Evolutionary conservation across 768 basidiomycete species (phyloP).

Genomic region (Boletales sp.): DNA sequence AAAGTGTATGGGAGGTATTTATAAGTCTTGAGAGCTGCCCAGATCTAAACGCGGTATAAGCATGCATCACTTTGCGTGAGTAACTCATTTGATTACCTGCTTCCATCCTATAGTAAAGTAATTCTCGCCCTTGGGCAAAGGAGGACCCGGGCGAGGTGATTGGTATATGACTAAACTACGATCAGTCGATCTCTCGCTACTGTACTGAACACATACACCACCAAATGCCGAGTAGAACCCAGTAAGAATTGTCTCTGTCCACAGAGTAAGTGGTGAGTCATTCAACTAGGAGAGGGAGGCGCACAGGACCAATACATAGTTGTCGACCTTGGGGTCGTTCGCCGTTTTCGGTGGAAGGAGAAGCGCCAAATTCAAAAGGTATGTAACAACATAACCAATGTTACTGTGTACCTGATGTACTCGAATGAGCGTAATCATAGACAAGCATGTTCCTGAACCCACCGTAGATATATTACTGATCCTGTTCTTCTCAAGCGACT

Average conservation of each 20-base stretch:
- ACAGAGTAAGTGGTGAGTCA: background rate
- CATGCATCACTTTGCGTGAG: too few relatives aligned
- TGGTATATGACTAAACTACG: slow-evolving; percentile 66
- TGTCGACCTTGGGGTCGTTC: slow-evolving; percentile 61
- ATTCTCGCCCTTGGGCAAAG: slow-evolving; percentile 69
- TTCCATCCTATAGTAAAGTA: slow-evolving; percentile 87
- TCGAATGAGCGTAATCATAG: background rate
- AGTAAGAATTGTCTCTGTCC: slow-evolving; percentile 62
- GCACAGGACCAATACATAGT: slow-evolving; percentile 70
- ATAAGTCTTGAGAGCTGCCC: slow-evolving; percentile 71
- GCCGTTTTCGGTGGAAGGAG: slow-evolving; percentile 49
- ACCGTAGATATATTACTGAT: slow-evolving; percentile 86
- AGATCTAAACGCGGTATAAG: slow-evolving; percentile 49
- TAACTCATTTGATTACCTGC: slow-evolving; percentile 43
- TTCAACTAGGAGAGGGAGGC: slow-evolving; percentile 16
- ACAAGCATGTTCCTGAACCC: slow-evolving; percentile 7
- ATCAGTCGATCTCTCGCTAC: background rate
- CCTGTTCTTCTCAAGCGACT: slow-evolving; percentile 78
- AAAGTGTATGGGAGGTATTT: slow-evolving; percentile 80
- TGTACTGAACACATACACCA: slow-evolving; percentile 59
- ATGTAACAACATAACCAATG: slow-evolving; percentile 64
- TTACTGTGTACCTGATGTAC: slow-evolving; percentile 63
- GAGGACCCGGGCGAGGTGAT: slow-evolving; percentile 77
- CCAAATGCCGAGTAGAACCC: slow-evolving; percentile 81
- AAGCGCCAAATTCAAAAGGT: slow-evolving; percentile 65